Base-by-base conservation (phyloP, 2,329 filamentous ascomycete genomes). In the Nothopassalora personata region DNA sequence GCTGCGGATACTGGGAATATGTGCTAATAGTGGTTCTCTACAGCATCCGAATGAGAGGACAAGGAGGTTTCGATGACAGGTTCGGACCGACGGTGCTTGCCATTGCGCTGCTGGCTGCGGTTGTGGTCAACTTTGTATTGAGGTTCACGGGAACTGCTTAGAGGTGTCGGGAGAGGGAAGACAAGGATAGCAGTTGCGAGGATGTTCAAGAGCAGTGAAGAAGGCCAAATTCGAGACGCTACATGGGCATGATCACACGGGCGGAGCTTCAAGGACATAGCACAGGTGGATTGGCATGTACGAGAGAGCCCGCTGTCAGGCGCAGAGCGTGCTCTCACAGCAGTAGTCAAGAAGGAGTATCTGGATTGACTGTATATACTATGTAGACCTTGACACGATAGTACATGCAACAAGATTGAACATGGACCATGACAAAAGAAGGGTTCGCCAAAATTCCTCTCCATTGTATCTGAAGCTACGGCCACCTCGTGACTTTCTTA, bases 41-140 rank as follows among this genome's bases (percentile, higher is more conserved):
- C 39, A 43, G 89, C 66, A 99, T 99, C 72, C 81, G 94, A 59
- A 84, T 90, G 76, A 84, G 93, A 64, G 94, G 94, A 8, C 92
- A 97, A 80, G 90, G 91, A 56, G 94, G 94, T 23, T 97, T 99
- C 73, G 94, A 99, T 74, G 94, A 99, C 79, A 85, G 92, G 46
- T 92, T 96, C 70, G 94, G 94, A 7, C 94, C 94, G 5, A 97
- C 92, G 0, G 84, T 97, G 54, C 76, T 99, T 75, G 90, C 93
- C 52, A 83, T 97, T 68, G 89, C 93, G 56, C 79, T 99, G 66
- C 78, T 97, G 69, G 81, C 90, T 51, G 94, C 93, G 13, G 90
- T 99, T n/a, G 80, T 97, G 56, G 90, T 97, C 71, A 99, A 99
- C 80, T 97, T 99, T 74, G 87, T 96, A 39, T 79, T 99, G 72